A percentile compares a stretch with the other conserved stretches of the same genome.
phyloP scores from a whole-genome alignment of 2,329 filamentous ascomycete genomes.

The Fusarium pininemorale region DNA sequence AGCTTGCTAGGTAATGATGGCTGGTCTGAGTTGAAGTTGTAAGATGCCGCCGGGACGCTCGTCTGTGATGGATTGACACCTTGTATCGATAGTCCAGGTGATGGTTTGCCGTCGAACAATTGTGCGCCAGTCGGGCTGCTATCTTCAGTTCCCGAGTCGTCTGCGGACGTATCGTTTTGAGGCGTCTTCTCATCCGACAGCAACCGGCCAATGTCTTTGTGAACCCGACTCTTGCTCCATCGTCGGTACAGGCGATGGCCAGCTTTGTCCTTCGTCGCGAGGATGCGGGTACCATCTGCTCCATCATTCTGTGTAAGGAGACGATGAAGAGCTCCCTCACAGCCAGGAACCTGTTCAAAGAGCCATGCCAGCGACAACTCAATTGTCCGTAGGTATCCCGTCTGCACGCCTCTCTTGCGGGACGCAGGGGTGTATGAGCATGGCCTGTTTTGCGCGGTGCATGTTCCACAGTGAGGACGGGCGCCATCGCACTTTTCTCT shows the following conservation, averaged over 20 bases:
- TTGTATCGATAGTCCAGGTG: constrained; percentile 31
- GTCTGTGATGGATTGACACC: constrained; percentile 18
- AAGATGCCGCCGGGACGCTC: background rate
- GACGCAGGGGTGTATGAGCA: constrained; percentile 79
- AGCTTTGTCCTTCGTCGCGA: constrained; percentile 62
- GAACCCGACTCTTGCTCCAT: constrained; percentile 71
- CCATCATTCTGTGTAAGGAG: constrained; percentile 59
- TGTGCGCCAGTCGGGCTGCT: constrained; percentile 34
- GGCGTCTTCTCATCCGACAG: constrained; percentile 57
- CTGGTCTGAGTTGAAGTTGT: constrained; percentile 4
- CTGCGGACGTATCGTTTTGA: constrained; percentile 48
- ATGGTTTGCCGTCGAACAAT: constrained; percentile 30
- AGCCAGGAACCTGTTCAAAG: constrained; percentile 68
- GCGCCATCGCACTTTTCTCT: constrained; percentile 78
- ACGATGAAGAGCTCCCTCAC: constrained; percentile 65
- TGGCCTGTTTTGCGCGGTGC: constrained; percentile 67
- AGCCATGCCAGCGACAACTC: constrained; percentile 75
- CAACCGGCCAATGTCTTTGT: constrained; percentile 69
- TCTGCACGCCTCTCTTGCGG: constrained; percentile 81
- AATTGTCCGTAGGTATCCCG: constrained; percentile 80
- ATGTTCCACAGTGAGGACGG: constrained; percentile 73
- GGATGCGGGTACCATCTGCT: constrained; percentile 52
- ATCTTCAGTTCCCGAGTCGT: constrained; percentile 46
- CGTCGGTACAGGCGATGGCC: constrained; percentile 67
- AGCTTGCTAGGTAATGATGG: constrained; percentile 31